Base-by-base conservation (phyloP, 345 rosid species). In the Draba incana region DNA sequence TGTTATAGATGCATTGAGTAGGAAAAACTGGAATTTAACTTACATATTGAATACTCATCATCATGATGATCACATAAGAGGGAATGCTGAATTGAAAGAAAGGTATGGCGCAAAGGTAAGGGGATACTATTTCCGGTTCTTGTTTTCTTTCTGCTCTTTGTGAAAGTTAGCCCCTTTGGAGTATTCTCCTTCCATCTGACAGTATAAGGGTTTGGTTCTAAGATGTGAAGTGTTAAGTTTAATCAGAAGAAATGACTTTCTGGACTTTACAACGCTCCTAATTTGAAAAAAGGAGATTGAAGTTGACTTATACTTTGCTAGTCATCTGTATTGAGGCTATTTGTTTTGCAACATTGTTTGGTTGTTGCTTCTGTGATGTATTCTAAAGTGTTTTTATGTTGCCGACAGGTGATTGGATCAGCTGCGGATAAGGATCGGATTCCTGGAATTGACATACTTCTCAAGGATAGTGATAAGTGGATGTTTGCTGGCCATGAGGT, bases 401-500 rank as follows among this genome's bases (percentile, higher is more conserved):
- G 51, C 58, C 42, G 72, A 68, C 63, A 95, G 99, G 98, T 95
- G 78, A 95, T 95, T 81, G 97, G 99, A 75, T 82, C 99, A 43
- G 85, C 70, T 57, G 47, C 66, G 35, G 98, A 95, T 78, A 83
- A 71, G 70, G 96, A 85, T 47, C 81, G 87, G 62, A 92, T 88
- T 77, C 97, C 99, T 30, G 99, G 94, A 37, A 88, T 95, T 74
- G 99, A 95, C 74, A 92, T 92, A 59, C 81, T 57, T 71, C 80
- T 95, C 63, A 88, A 82, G 53, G 96, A 88, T 84, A 84, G 87
- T 65, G 99, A 95, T 61, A 92, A 78, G 57, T 95, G 99, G 99
- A 95, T 92, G 98, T 95, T 95, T 77, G 99, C 96, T 25, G 97
- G 94, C 56, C 99, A 95, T 78, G 98, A 92, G 77, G 97, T 81